Percentiles rank a stretch among this genome's conserved stretches.
Evolutionary conservation across 768 basidiomycete genomes (phyloP).

Genomic region (Lactarius sanguifluus): DNA sequence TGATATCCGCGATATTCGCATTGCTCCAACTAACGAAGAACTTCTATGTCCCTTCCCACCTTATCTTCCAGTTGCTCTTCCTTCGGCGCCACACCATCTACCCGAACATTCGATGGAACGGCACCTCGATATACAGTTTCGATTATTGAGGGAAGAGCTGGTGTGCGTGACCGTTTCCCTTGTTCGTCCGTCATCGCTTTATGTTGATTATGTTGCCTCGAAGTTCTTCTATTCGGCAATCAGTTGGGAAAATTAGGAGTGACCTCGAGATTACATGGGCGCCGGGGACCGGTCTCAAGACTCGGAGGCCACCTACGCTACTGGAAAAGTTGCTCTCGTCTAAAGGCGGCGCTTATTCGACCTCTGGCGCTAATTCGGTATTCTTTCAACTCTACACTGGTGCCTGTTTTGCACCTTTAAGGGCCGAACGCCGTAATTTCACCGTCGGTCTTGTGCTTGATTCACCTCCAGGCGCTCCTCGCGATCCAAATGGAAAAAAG

Average conservation of each 20-base stretch:
- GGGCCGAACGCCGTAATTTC: slow-evolving; percentile 52
- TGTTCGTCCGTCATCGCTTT: neutral
- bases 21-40: slow-evolving; percentile 70
- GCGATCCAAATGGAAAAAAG: slow-evolving; percentile 38
- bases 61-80: slow-evolving; percentile 61
- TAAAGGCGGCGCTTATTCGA: slow-evolving; percentile 58
- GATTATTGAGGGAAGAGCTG: slow-evolving; percentile 70
- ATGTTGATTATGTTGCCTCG: neutral
- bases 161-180: slow-evolving; percentile 42
- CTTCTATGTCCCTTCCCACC: slow-evolving; percentile 49
- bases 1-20: slow-evolving; percentile 57
- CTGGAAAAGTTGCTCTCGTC: slow-evolving; percentile 48
- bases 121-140: slow-evolving; percentile 71
- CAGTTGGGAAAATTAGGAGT: slow-evolving; percentile 25
- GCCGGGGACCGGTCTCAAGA: slow-evolving; percentile 3
- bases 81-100: slow-evolving; percentile 61
- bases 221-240: slow-evolving; percentile 28
- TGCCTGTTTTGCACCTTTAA: slow-evolving; percentile 46
- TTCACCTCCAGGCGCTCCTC: slow-evolving; percentile 57
- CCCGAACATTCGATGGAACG: slow-evolving; percentile 60
- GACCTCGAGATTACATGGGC: slow-evolving; percentile 28
- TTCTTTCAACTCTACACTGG: slow-evolving; percentile 66
- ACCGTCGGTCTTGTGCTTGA: slow-evolving; percentile 48
- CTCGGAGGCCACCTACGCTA: slow-evolving; percentile 36
- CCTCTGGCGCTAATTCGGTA: slow-evolving; percentile 45